Base-by-base conservation (phyloP, 1,284 basidiomycete genomes). In the Boletellus dicymbophilus region DNA sequence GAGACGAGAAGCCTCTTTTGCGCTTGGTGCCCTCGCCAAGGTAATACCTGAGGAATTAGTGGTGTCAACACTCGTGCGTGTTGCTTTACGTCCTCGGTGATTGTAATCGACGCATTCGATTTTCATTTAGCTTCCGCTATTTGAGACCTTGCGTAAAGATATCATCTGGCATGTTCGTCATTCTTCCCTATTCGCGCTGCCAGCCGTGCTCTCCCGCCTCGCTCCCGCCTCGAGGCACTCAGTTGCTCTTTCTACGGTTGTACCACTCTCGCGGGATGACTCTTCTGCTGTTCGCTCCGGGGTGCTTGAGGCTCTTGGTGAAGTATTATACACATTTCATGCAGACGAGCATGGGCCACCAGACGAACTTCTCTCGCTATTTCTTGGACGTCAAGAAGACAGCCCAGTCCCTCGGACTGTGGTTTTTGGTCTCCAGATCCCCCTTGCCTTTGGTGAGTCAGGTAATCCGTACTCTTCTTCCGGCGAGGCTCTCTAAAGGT, bases 251-350 rank as follows among this genome's bases (percentile, higher is more conserved):
- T 76, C 81, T 36, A 82, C 84, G 1, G 72, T 91, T 38, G 51
- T 80, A 4, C 74, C 78, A 1, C 80, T 97, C 21, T 78, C 85
- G n/a, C 68, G 68, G 21, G 92, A 95, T 63, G 77, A 82, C 28
- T 79, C 81, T 21, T 72, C 82, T 6, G 77, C 82, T 18, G 93
- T 98, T 20, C 85, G 93, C 23, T 82, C 82, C 20, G 91, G 92
- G 2, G 84, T 91, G 2, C 79, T 98, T 30, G 95, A 98, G 65
- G 82, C 93, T 30, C 81, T 98, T 8, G 96, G 95, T 7, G 95
- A 98, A 67, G 83, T 95, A 22, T 84, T 98, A 55, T 85, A 92
- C 67, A 84, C 92, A 6, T 99, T 99, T 66, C 77, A 82, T 48
- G 73, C 80, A 30, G 84, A 88, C 58, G 72, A 76, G 9, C 76